Base-by-base conservation (phyloP, 2,329 filamentous ascomycete genomes). In the Diatrype stigma region DNA sequence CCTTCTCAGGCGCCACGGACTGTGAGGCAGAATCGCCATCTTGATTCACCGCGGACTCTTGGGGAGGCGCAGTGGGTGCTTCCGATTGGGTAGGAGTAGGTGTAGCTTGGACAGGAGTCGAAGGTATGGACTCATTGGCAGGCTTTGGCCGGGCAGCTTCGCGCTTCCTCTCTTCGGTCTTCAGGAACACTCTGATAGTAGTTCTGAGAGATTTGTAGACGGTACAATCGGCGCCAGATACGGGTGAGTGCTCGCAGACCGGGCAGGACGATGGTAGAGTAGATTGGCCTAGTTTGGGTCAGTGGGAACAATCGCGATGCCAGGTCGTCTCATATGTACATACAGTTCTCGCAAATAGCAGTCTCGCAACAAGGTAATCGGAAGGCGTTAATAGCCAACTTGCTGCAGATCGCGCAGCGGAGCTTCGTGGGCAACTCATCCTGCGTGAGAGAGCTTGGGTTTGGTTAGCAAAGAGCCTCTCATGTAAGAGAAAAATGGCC, bases 381-480 rank as follows among this genome's bases (percentile, higher is more conserved):
- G 68, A 90, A 96, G 8, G 93, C 90, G 67, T 96, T 95, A 57
- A 96, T 77, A 28, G 91, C 92, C 52, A 97, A 79, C 69, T 89
- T 91, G 73, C 88, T 94, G 73, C 94, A 99, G 61, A 90, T 89
- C 48, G 90, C 90, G 76, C 94, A 99, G 71, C 92, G 88, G 57
- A 99, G 81, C 77, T 96, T 96, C 64, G 92, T 90, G n/a, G 94
- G 94, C 51, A 96, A 91, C 56, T 94, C 90, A 62, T 93, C 89
- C 58, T 87, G 82, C 19, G 83, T 76, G 53, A 96, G 78, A 46
- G 88, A 86, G 68, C 90, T 95, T 65, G 32, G 52, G 47, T 35
- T 55, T 60, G 51, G 56, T 56, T 38, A 57, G 49, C 47, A 50
- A 10, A 37, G 14, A 22, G 1, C 45, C 38, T 38, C 50, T 53